Base-by-base conservation (phyloP, 2,329 filamentous ascomycete species). In the Mariannaea sp. region DNA sequence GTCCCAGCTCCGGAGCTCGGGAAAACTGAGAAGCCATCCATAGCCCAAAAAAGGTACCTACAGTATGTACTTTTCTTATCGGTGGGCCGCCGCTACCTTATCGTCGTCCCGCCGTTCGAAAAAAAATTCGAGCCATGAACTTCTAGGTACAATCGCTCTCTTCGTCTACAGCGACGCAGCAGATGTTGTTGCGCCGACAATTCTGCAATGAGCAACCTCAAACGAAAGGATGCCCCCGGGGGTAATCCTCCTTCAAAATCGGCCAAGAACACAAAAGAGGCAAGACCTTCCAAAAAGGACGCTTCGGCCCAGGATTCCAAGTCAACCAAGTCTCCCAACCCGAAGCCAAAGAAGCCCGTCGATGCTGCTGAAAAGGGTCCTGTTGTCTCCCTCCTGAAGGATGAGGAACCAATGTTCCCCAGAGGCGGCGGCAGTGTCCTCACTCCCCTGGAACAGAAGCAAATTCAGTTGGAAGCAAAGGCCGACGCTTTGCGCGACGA, bases 391-490 rank as follows among this genome's bases (percentile, higher is more conserved):
- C 68, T 76, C 9, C 68, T 83, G 44, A 85, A 81, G 70, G 88
- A 94, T 61, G 94, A 97, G 61, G 94, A 97, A 69, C 86, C 87
- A 27, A 80, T 93, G 38, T 99, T 99, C 67, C 93, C 94, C 62
- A 85, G 94, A 80, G 94, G 94, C 50, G 95, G 94, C 36, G 93
- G 86, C 47, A 95, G 90, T 68, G 81, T 96, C 46, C 77, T 99
- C 69, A 97, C 94, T 2, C 92, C 94, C 16, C 78, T 99, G 45
- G 94, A 99, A 72, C 89, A 95, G 70, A 97, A 96, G 76, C 91
- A 97, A 73, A 97, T 99, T 58, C 88, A 94, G 66, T 87, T 95
- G 53, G 89, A 97, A 73, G 94, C 94, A 39, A 94, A 89, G 68
- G 87, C 88, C 65, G 94, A 99, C 77, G 94, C 92, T 33, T 77